Evolutionary conservation across 2,329 filamentous ascomycete species (phyloP).

Genomic region (Bipolaris victoriae): DNA sequence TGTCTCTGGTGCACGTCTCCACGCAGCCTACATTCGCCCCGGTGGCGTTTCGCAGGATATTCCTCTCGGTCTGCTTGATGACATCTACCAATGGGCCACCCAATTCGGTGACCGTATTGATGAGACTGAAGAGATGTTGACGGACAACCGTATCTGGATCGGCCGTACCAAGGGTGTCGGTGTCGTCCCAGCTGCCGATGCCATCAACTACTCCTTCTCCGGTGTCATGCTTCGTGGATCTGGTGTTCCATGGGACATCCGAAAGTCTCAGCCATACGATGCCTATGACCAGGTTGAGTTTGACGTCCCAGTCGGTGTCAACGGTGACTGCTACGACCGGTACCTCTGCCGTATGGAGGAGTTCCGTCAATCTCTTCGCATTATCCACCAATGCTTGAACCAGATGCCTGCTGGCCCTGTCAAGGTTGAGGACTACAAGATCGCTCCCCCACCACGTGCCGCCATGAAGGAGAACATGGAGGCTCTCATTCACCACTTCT

Average conservation of each 20-base stretch:
- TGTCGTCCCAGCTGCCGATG: slow-evolving; percentile 88
- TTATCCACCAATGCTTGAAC: slow-evolving; percentile 98
- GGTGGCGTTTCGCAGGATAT: slow-evolving; percentile 97
- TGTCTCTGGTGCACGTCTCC: slow-evolving; percentile 95
- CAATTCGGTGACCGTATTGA: slow-evolving; percentile 98
- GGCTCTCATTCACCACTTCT: slow-evolving; percentile 97
- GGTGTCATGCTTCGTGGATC: slow-evolving; percentile 98
- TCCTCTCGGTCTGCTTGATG: slow-evolving; percentile 89
- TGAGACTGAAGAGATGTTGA: slow-evolving; percentile 97
- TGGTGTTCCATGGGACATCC: slow-evolving; percentile 93
- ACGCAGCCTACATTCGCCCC: slow-evolving; percentile 95
- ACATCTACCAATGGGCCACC: slow-evolving; percentile 99
- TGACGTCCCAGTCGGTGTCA: slow-evolving; percentile 93
- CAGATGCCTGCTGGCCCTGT: slow-evolving; percentile 96
- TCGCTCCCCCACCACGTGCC: slow-evolving; percentile 89
- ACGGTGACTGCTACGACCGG: slow-evolving; percentile 98
- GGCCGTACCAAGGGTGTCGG: slow-evolving; percentile 89
- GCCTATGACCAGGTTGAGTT: slow-evolving; percentile 98
- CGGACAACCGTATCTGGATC: slow-evolving; percentile 99
- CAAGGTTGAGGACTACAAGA: slow-evolving; percentile 98
- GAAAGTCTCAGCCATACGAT: slow-evolving; percentile 96
- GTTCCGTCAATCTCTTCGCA: slow-evolving; percentile 96
- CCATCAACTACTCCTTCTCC: slow-evolving; percentile 95
- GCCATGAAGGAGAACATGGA: slow-evolving; percentile 99
- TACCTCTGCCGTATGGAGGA: slow-evolving; percentile 99